A percentile compares a stretch with the other conserved stretches of the same genome.
These are phyloP conservation scores for Thoreauomyces humboldtii DNA, from an alignment of 192 early-diverging fungal genomes.

Conservation along the genomic window DNA sequence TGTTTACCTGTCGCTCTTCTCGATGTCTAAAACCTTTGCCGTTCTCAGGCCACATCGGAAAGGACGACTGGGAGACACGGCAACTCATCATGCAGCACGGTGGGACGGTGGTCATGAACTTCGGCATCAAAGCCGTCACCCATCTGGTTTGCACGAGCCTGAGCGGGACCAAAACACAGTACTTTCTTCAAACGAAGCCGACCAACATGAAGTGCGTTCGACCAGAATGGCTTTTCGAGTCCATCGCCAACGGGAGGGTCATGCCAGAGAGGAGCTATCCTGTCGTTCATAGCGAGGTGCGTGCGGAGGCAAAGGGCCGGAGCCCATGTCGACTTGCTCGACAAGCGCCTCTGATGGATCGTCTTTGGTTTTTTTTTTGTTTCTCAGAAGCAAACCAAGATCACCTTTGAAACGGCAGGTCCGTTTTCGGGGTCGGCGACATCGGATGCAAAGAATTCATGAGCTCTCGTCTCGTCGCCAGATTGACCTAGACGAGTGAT, in stretches of 20 bases:
- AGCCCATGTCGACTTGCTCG: too few relatives aligned
- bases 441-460: too few relatives aligned
- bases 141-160: slow-evolving; percentile 15
- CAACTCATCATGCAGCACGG: not conserved
- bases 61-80: not conserved
- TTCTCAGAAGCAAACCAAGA: too few relatives aligned
- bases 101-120: not conserved
- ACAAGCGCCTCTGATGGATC: too few relatives aligned
- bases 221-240: slow-evolving; percentile 13
- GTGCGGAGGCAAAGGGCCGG: too few relatives aligned
- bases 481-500: too few relatives aligned
- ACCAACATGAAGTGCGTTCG: not conserved
- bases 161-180: not conserved
- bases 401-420: too few relatives aligned
- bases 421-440: too few relatives aligned
- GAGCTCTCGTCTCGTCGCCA: too few relatives aligned
- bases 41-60: not conserved
- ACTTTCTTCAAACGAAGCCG: not conserved
- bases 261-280: not conserved
- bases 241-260: not conserved
- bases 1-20: not conserved
- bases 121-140: slow-evolving; percentile 10
- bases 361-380: too few relatives aligned
- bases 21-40: not conserved
- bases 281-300: too few relatives aligned